phyloP scores from a whole-genome alignment of 2,329 filamentous ascomycete species.

The Scedosporium dehoogii region DNA sequence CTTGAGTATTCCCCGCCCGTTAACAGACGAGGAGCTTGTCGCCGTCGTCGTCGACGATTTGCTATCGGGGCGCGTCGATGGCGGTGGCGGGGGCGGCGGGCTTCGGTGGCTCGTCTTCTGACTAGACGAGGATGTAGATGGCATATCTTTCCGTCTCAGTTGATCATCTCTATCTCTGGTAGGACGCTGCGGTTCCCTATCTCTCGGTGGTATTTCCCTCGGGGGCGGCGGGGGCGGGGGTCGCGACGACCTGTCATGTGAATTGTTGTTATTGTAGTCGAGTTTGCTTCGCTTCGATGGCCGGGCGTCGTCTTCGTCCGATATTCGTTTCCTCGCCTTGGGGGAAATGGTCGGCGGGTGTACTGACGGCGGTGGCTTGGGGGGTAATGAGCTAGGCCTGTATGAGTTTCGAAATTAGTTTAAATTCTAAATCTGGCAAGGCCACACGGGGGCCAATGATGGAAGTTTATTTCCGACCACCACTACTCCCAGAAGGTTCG shows the following conservation, averaged over 20 bases:
- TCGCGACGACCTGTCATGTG: not conserved
- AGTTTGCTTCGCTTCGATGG: constrained; percentile 4
- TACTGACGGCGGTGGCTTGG: constrained; percentile 3
- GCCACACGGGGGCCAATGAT: not conserved
- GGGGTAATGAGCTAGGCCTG: constrained; percentile 4
- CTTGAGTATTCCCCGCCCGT: constrained; percentile 26
- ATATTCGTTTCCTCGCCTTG: not conserved
- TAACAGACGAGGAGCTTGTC: constrained; percentile 20
- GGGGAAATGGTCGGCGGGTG: not conserved
- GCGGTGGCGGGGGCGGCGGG: not conserved
- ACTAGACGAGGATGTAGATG: not conserved
- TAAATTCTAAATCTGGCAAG: not conserved
- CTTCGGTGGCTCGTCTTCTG: not conserved
- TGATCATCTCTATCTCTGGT: not conserved
- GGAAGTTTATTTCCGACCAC: not conserved
- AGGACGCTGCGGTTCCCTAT: not conserved
- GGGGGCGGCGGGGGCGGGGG: no score
- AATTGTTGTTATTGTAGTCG: not conserved
- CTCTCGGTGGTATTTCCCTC: not conserved
- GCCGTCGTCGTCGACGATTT: constrained; percentile 25
- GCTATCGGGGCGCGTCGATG: constrained; percentile 11
- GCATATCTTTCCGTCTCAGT: not conserved
- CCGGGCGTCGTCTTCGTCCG: constrained; percentile 5
- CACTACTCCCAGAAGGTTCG: no score
- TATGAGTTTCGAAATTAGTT: not conserved